Base-by-base conservation (phyloP, 2,329 filamentous ascomycete species). In the Penicillium sp. region DNA sequence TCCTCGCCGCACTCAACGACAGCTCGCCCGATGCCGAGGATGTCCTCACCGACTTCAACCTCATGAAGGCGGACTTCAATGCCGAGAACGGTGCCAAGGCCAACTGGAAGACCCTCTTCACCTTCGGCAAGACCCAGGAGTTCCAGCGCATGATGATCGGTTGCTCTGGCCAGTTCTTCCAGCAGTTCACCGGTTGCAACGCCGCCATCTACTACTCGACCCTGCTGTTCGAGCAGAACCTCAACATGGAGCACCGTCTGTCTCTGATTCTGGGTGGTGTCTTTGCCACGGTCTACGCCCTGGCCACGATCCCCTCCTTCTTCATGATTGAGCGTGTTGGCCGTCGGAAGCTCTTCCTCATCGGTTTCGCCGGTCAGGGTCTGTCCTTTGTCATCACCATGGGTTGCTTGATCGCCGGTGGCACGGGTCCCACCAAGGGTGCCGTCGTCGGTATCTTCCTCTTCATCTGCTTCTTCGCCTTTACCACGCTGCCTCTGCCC, bases 401-500 rank as follows among this genome's bases (percentile, higher is more conserved):
- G 27, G 58, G 48, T 26, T 68, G 66, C 41, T 42, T 68, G 52
- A 65, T 66, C 33, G 52, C 55, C 1, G 47, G 49, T 1, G 60
- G 45, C 11, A 25, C 40, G 9, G 36, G 50, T 29, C 58, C 56
- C 28, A 52, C 65, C 34, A 64, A 65, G 49, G 66, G 66, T 51
- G 65, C 65, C 13, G 57, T 73, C 5, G 80, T 83, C 1, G 82
- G 82, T 48, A 67, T 85, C 28, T 85, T 85, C 66, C 76, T 80
- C 4, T 85, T 84, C 66, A 85, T 85, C 54, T 77, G 78, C 9
- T 82, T 80, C 50, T 85, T 84, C 53, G 82, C 81, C 13, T 80
- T 81, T 0, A 83, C 79, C 0, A 81, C 78, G 74, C 62, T 83
- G 4, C 80, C 81, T 8, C 73, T 83, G 25, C 81, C 81, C 2